phyloP scores from a whole-genome alignment of 371 early-diverging fungal species.

The Entomophthora muscae region DNA sequence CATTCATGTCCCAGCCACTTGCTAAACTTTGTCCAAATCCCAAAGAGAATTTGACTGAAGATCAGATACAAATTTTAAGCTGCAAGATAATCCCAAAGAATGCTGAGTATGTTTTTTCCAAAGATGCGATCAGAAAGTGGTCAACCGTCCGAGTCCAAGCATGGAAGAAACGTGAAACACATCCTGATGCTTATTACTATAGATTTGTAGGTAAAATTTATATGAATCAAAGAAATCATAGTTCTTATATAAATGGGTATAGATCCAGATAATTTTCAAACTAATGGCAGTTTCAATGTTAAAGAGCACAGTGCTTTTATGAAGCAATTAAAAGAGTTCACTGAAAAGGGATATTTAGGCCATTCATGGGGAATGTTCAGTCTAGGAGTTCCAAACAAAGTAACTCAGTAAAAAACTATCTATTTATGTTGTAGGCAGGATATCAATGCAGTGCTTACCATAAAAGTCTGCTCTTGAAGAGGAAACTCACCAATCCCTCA shows the following conservation, averaged over 20 bases:
- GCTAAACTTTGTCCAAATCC: not conserved
- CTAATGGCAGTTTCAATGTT: slow-evolving; percentile 30
- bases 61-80: not conserved
- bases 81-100: not conserved
- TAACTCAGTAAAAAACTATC: slow-evolving; percentile 5
- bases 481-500: slow-evolving; percentile 25
- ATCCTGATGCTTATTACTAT: slow-evolving; percentile 44
- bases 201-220: slow-evolving; percentile 46
- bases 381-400: slow-evolving; percentile 29
- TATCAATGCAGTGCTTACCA: slow-evolving; percentile 46
- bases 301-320: slow-evolving; percentile 28
- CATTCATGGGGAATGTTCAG: slow-evolving; percentile 40
- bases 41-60: not conserved
- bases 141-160: slow-evolving; percentile 35
- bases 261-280: slow-evolving; percentile 34
- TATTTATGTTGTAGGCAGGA: slow-evolving; percentile 21
- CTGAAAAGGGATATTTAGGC: slow-evolving; percentile 26
- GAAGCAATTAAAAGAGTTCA: slow-evolving; percentile 32
- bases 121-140: slow-evolving; percentile 30
- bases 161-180: slow-evolving; percentile 28
- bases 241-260: not conserved
- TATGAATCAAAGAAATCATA: too few species aligned
- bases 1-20: too few species aligned
- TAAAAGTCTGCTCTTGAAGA: slow-evolving; percentile 25
- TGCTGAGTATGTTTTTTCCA: slow-evolving; percentile 32